These are phyloP conservation scores for Fusarium penzigii DNA, from an alignment of 2,329 filamentous ascomycete species.

Conservation along the genomic window DNA sequence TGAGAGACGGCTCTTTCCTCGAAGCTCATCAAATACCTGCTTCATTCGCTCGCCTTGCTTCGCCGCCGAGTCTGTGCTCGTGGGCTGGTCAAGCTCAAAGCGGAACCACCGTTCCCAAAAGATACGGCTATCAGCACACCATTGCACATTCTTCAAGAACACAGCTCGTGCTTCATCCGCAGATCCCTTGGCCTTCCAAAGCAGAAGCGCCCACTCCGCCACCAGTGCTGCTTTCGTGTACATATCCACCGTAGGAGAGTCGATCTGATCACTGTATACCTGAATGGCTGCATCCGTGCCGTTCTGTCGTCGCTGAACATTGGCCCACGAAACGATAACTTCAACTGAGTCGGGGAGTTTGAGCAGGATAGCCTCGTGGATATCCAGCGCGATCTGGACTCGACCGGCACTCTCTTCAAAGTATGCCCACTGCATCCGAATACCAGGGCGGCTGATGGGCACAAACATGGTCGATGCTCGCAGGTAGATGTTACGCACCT, in stretches of 20 bases:
- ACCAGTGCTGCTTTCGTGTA: conserved; percentile 85
- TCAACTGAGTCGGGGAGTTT: conserved; percentile 81
- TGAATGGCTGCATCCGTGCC: conserved; percentile 83
- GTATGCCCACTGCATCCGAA: conserved; percentile 88
- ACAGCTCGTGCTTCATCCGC: conserved; percentile 79
- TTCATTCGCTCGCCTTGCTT: conserved; percentile 75
- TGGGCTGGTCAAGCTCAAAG: conserved; percentile 86
- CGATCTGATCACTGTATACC: conserved; percentile 79
- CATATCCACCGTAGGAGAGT: conserved; percentile 68
- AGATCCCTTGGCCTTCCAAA: conserved; percentile 86
- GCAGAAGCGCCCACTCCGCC: conserved; percentile 80
- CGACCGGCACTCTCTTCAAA: conserved; percentile 88
- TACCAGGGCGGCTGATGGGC: conserved; percentile 79
- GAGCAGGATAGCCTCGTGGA: conserved; percentile 78
- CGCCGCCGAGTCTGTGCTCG: conserved; percentile 62
- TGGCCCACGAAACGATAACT: conserved; percentile 84
- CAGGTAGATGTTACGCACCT: conserved; percentile 89
- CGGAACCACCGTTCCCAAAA: conserved; percentile 91
- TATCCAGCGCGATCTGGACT: conserved; percentile 76
- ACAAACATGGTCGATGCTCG: conserved; percentile 83
- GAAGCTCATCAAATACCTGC: conserved; percentile 74
- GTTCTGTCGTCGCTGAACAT: conserved; percentile 79
- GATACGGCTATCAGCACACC: conserved; percentile 79
- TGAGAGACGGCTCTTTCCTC: conserved; percentile 70
- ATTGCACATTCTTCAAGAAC: conserved; percentile 79